Conservation (phyloP, 331 rosid genomes). For the Erythrophleum ivorense region DNA sequence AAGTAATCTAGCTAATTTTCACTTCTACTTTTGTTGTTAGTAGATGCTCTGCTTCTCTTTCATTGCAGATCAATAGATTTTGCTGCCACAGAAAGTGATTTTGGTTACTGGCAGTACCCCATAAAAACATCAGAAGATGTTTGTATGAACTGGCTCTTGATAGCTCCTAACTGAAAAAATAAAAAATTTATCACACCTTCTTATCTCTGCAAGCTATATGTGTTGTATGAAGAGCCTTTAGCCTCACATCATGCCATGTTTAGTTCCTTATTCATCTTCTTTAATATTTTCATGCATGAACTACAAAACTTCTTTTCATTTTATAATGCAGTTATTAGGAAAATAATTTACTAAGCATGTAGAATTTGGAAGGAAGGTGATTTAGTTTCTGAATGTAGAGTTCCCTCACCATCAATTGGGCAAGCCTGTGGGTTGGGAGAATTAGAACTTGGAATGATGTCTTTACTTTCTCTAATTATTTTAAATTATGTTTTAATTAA, state of each 20-base stretch:
- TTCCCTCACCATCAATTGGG: constrained; percentile 25
- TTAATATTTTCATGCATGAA: constrained; percentile 11
- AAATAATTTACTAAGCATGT: constrained; percentile 6
- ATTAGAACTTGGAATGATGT: constrained; percentile 3
- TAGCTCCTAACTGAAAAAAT: not conserved
- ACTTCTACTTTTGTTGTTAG: constrained; percentile 29
- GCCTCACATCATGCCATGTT: constrained; percentile 12
- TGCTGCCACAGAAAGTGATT: constrained; percentile 4
- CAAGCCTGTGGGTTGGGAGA: constrained; percentile 22
- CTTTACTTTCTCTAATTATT: constrained; percentile 11
- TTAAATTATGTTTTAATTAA: not conserved
- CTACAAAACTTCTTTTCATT: constrained; percentile 16
- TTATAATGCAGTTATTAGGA: not conserved
- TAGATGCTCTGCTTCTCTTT: constrained; percentile 25
- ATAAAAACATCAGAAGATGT: not conserved
- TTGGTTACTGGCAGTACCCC: not conserved
- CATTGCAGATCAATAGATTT: constrained; percentile 22
- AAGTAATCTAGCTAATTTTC: constrained; percentile 24
- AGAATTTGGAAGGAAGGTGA: constrained; percentile 20
- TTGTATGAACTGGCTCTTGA: constrained; percentile 19
- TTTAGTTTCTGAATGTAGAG: constrained; percentile 20
- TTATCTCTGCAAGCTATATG: constrained; percentile 16
- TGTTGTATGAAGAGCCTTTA: constrained; percentile 14
- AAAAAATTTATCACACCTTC: not conserved
- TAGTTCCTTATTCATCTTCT: constrained; percentile 8